These are phyloP conservation scores for Wickerhamomyces xylosicus DNA, from an alignment of 805 yeast genomes.

Conservation along the genomic window DNA sequence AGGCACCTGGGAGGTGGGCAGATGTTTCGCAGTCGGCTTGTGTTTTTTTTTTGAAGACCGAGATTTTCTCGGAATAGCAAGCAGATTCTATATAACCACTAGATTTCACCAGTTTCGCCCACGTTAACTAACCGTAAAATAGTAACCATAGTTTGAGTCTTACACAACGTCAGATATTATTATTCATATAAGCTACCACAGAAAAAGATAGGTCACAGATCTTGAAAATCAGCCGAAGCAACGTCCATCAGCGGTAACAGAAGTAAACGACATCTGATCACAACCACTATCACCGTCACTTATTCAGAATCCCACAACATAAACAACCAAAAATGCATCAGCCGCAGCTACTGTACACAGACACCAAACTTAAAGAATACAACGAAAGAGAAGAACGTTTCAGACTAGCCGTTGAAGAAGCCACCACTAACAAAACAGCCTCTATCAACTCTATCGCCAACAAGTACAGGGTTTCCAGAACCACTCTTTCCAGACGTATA, in stretches of 20 bases:
- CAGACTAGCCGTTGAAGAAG: constrained; percentile 19
- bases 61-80: no score
- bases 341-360: constrained; percentile 13
- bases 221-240: neutral
- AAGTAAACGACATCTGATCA: neutral
- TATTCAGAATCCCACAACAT: constrained; percentile 3
- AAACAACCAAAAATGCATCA: constrained; percentile 4
- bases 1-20: no score
- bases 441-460: constrained; percentile 21
- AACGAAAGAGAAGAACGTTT: constrained; percentile 21
- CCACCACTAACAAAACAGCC: constrained; percentile 16
- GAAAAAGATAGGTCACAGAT: neutral
- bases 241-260: constrained; percentile 2
- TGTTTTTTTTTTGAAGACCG: no score
- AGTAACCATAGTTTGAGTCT: no score
- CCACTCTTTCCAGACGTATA: constrained; percentile 19
- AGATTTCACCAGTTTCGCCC: no score
- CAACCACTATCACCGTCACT: neutral
- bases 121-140: no score
- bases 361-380: constrained; percentile 19
- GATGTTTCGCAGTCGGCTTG: no score
- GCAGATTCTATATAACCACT: no score
- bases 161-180: no score
- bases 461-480: constrained; percentile 17
- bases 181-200: no score